Evolutionary conservation across 2,329 filamentous ascomycete genomes (phyloP), one percentile per base, ranked within the genome.

Genomic region (Rhynchosporium graminicola): DNA sequence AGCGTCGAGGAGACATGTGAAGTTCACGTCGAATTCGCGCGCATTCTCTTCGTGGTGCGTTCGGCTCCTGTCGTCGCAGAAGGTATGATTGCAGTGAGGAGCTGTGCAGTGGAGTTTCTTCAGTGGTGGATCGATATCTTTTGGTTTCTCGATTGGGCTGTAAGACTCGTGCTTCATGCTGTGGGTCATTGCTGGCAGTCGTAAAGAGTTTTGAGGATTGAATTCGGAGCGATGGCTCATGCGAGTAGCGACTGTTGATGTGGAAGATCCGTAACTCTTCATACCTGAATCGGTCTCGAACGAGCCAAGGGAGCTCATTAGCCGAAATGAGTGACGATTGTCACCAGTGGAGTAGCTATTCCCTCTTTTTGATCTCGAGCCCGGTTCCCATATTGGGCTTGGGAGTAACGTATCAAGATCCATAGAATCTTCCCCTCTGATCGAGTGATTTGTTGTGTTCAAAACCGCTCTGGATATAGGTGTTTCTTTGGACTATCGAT

Each of bases 1-100:
- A 6, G 40, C 51, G 12, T 57, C 60, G 13, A 62, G 55, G 13
- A 62, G 55, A 48, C 60, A 62, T 13, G 55, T 62, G 31, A 46
- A 62, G 6, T 5, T 54, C 20, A n/a, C 31, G 4, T 50, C 38
- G 46, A 7, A 36, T 10, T 58, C 42, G 31, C 48, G 56, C 3
- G 46, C 20, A 2, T 7, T 47, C 15, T 50, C 6, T 29, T 48
- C 56, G 20, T 58, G 56, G 12, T 26, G 56, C 8, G 1, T 20
- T 8, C 56, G 56, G 12, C 15, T n/a, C 5, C 4, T 12, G 3
- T 47, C 38, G 45, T 50, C 20, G 6, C 28, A 9, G 26, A 58
- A 58, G 9, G 28, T 58, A n/a, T 26, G 9, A 15, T 1, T 40
- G 31, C 56, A 58, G 31, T 58, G n/a, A 1, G 43, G 43, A n/a